These are phyloP conservation scores for Phytophthora rubi DNA, from an alignment of 352 stramenopile genomes.

Conservation along the genomic window DNA sequence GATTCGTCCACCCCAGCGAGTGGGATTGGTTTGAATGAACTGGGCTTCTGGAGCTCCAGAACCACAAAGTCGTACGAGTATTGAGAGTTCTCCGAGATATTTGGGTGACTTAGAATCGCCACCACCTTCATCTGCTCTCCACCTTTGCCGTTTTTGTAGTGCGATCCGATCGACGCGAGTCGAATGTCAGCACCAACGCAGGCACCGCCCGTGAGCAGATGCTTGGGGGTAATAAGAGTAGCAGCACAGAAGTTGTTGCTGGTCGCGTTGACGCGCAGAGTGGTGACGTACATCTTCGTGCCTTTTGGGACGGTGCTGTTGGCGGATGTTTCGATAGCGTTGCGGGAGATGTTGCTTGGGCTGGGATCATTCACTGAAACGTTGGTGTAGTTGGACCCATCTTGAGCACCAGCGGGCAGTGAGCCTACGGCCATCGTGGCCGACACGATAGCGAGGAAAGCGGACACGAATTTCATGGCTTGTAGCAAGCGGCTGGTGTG, in stretches of 20 bases:
- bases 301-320: constrained; percentile 34
- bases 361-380: constrained; percentile 7
- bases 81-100: constrained; percentile 8
- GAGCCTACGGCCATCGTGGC: neutral
- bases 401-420: constrained; percentile 4
- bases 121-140: constrained; percentile 30
- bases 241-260: constrained; percentile 23
- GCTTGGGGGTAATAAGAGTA: constrained; percentile 16
- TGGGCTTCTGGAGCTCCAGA: constrained; percentile 41
- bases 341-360: constrained; percentile 38
- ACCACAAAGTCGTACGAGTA: constrained; percentile 49
- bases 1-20: constrained; percentile 33
- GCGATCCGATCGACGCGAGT: constrained; percentile 19
- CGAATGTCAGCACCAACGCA: constrained; percentile 7
- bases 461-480: constrained; percentile 10
- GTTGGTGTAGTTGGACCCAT: constrained; percentile 10
- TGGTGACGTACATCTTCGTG: constrained; percentile 41
- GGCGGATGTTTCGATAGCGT: constrained; percentile 19
- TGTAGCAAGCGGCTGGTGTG: neutral
- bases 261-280: constrained; percentile 21
- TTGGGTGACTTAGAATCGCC: constrained; percentile 17
- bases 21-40: constrained; percentile 33
- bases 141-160: constrained; percentile 30
- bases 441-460: neutral
- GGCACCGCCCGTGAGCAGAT: constrained; percentile 14